These are phyloP conservation scores for Hypholoma sublateritium DNA, from an alignment of 768 basidiomycete genomes.

Conservation along the genomic window DNA sequence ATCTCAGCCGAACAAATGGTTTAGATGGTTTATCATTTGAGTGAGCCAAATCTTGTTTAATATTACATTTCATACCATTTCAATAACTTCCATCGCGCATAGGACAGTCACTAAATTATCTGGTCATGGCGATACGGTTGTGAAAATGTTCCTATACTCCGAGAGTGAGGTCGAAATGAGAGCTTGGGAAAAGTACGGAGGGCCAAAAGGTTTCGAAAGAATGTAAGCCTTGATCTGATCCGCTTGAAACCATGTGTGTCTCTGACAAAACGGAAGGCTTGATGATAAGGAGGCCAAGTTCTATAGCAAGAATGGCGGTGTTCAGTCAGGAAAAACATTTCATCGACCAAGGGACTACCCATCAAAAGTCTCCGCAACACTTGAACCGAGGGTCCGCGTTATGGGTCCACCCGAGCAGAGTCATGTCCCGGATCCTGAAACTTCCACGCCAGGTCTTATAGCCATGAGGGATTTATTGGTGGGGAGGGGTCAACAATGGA, in stretches of 20 bases:
- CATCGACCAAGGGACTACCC: no score
- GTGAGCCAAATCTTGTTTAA: no score
- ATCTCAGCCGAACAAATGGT: no score
- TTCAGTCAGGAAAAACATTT: no score
- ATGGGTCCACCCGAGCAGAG: background rate
- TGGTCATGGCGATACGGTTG: background rate
- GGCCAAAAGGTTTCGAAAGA: background rate
- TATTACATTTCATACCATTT: background rate
- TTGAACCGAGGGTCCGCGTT: no score
- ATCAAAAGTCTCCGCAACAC: no score
- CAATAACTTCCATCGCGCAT: background rate
- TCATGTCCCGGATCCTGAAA: background rate
- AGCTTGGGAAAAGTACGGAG: conserved; percentile 1
- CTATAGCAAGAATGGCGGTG: background rate
- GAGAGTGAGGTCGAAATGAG: conserved; percentile 1
- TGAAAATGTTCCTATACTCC: background rate
- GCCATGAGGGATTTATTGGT: background rate
- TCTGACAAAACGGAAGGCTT: background rate
- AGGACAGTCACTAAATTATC: background rate
- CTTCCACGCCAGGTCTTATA: background rate
- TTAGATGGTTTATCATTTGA: no score
- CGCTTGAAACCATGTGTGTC: background rate
- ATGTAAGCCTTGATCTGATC: background rate
- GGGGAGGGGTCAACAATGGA: background rate
- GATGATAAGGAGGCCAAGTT: background rate